Conservation (phyloP, 148 eudicot species). For the Cornus controversa region DNA sequence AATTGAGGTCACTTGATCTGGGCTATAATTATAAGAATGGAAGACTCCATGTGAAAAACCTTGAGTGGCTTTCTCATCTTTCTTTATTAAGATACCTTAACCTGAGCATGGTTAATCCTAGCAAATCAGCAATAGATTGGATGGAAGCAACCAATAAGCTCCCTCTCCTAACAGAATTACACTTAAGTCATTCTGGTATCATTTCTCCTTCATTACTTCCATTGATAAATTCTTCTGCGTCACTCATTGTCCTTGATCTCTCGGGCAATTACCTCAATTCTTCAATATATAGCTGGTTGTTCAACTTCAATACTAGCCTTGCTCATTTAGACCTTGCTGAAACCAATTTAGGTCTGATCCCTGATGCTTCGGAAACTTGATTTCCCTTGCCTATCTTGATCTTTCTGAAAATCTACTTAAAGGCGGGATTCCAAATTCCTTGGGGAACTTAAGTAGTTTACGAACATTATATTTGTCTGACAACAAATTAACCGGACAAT, state of each 20-base stretch:
- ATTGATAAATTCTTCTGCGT: conserved; percentile 12
- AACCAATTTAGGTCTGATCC: conserved; percentile 15
- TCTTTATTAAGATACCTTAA: background rate
- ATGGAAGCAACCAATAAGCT: too few relatives aligned
- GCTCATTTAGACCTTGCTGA: conserved; percentile 15
- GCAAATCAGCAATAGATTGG: too few relatives aligned
- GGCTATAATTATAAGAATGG: too few relatives aligned
- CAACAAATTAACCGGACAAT: background rate
- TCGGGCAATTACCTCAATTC: conserved; percentile 7
- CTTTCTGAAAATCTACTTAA: too few relatives aligned
- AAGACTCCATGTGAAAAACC: background rate
- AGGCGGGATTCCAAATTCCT: too few relatives aligned
- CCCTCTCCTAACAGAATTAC: too few relatives aligned
- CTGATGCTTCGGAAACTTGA: conserved; percentile 8
- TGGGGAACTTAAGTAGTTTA: too few relatives aligned
- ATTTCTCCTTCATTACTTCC: conserved; percentile 16
- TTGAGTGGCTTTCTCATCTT: conserved; percentile 5
- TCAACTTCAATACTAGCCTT: conserved; percentile 15
- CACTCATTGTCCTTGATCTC: conserved; percentile 18
- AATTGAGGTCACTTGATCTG: background rate
- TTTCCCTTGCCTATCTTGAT: too few relatives aligned
- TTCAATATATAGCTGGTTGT: conserved; percentile 23
- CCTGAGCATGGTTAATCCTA: too few relatives aligned
- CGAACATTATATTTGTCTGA: too few relatives aligned
- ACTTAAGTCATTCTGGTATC: too few relatives aligned